Evolutionary conservation across 371 early-diverging fungal genomes (phyloP).

Genomic region (Capillidium rhysosporum): DNA sequence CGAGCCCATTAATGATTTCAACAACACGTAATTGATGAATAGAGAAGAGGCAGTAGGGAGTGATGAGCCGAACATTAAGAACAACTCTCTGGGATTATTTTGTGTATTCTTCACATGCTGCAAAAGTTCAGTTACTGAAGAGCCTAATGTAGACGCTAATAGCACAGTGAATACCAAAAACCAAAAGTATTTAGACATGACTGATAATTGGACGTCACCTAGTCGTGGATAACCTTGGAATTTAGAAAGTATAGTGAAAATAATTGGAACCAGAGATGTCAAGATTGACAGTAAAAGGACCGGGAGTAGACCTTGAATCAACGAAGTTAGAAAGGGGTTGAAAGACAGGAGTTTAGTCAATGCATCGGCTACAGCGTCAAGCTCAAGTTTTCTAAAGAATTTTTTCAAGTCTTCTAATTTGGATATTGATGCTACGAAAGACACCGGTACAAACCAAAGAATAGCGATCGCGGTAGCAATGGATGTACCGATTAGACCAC

Average conservation of each 20-base stretch:
- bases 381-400: slow-evolving; percentile 10
- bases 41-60: slow-evolving; percentile 48
- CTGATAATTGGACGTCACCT: slow-evolving; percentile 33
- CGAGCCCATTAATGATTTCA: slow-evolving; percentile 41
- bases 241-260: slow-evolving; percentile 36
- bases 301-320: slow-evolving; percentile 58
- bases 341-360: background rate
- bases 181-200: slow-evolving; percentile 42
- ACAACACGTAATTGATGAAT: slow-evolving; percentile 58
- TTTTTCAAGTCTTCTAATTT: slow-evolving; percentile 28
- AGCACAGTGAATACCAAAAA: slow-evolving; percentile 27
- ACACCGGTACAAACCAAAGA: slow-evolving; percentile 48
- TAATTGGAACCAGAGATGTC: slow-evolving; percentile 46
- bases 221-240: slow-evolving; percentile 44
- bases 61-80: slow-evolving; percentile 20
- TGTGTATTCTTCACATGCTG: slow-evolving; percentile 17
- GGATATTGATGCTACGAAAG: slow-evolving; percentile 34
- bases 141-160: background rate
- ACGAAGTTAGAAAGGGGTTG: background rate
- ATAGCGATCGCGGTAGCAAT: slow-evolving; percentile 31
- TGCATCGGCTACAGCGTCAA: background rate
- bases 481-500: slow-evolving; percentile 23
- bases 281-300: slow-evolving; percentile 43
- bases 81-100: slow-evolving; percentile 17
- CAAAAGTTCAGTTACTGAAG: slow-evolving; percentile 21